phyloP scores from a whole-genome alignment of 1,139 yeast genomes.

The Spathaspora sp. region DNA sequence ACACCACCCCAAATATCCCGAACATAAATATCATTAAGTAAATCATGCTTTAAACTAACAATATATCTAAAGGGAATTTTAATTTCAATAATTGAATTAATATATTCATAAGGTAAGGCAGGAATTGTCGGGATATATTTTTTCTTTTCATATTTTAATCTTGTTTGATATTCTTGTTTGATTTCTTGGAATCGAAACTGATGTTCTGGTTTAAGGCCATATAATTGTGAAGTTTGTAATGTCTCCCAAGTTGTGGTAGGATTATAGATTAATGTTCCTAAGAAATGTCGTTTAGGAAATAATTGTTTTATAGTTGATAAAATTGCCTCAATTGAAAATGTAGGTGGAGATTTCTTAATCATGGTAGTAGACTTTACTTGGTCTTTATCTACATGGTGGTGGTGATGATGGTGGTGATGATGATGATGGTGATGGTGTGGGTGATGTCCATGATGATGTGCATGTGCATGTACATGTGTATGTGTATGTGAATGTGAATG shows the following conservation, averaged over 20 bases:
- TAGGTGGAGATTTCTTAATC: conserved; percentile 7
- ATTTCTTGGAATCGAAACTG: conserved; percentile 30
- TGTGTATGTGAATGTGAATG: conserved; percentile 3
- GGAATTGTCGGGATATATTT: conserved; percentile 44
- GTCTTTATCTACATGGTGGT: conserved; percentile 6
- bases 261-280: conserved; percentile 64
- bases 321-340: conserved; percentile 30
- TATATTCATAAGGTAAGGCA: conserved; percentile 50
- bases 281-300: conserved; percentile 46
- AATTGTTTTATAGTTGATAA: conserved; percentile 43
- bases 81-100: conserved; percentile 62
- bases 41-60: conserved; percentile 27
- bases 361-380: neutral
- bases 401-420: conserved; percentile 13
- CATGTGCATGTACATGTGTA: neutral
- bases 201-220: conserved; percentile 38
- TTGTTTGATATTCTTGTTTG: conserved; percentile 25
- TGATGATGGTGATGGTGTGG: conserved; percentile 26
- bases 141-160: conserved; percentile 15
- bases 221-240: conserved; percentile 35
- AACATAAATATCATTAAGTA: conserved; percentile 50
- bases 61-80: conserved; percentile 55
- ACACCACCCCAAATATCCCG: conserved; percentile 90
- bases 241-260: conserved; percentile 53
- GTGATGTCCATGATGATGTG: conserved; percentile 17